Conservation (phyloP, 2,329 filamentous ascomycete genomes). For the Colletotrichum tofieldiae region DNA sequence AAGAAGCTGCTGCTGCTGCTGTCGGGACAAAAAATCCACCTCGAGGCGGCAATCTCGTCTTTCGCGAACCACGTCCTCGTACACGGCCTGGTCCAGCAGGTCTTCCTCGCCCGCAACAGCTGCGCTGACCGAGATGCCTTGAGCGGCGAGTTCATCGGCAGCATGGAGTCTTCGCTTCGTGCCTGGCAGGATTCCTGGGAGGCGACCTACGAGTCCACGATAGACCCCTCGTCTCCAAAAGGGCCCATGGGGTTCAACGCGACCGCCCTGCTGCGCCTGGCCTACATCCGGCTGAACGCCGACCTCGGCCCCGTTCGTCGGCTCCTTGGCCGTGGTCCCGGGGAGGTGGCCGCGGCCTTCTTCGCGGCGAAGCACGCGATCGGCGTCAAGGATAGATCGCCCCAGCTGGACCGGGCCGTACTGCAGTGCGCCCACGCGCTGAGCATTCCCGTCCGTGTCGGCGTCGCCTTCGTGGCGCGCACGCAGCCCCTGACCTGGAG, state of each 20-base stretch:
- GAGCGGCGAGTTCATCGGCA: conserved; percentile 59
- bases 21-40: conserved; percentile 33
- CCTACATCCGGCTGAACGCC: conserved; percentile 48
- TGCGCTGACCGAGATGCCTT: conserved; percentile 50
- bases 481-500: conserved; percentile 70
- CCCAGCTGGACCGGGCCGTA: conserved; percentile 64
- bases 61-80: conserved; percentile 70
- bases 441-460: conserved; percentile 67
- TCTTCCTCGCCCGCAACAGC: conserved; percentile 64
- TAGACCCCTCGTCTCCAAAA: conserved; percentile 67
- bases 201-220: conserved; percentile 65
- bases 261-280: conserved; percentile 50
- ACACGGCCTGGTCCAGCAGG: conserved; percentile 68
- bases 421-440: conserved; percentile 69
- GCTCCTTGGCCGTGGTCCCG: conserved; percentile 62
- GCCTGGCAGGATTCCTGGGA: conserved; percentile 69
- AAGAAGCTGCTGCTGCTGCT: conserved; percentile 53
- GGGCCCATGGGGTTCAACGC: conserved; percentile 67
- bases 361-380: conserved; percentile 51
- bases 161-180: conserved; percentile 62
- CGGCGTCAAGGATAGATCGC: conserved; percentile 51
- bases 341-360: conserved; percentile 61
- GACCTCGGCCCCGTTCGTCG: conserved; percentile 52
- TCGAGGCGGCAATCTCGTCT: conserved; percentile 56
- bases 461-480: conserved; percentile 66